Conservation (phyloP, 2,329 filamentous ascomycete species). For the Paracorniculantispora psalliotae region DNA sequence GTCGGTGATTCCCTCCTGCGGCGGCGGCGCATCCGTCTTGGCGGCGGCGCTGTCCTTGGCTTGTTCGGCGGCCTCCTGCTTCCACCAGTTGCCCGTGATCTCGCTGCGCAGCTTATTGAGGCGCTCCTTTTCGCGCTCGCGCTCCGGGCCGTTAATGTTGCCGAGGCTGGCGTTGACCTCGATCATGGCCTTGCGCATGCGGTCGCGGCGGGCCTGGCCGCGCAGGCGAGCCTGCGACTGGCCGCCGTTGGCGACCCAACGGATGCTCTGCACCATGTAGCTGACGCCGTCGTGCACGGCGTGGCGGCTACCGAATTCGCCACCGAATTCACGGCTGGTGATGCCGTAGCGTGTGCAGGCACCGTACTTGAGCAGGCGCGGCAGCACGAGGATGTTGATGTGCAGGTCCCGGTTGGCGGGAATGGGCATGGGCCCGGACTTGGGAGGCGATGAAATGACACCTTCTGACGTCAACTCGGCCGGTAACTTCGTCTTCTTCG, state of each 20-base stretch:
- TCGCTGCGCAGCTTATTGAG: constrained; percentile 24
- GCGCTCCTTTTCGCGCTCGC: constrained; percentile 22
- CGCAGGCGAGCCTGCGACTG: constrained; percentile 51
- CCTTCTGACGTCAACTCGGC: constrained; percentile 35
- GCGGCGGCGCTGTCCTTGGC: constrained; percentile 22
- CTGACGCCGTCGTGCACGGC: constrained; percentile 76
- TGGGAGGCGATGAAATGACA: constrained; percentile 49
- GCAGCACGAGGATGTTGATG: constrained; percentile 80
- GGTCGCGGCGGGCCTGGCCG: constrained; percentile 50
- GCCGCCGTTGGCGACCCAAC: constrained; percentile 78
- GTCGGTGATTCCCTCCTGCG: constrained; percentile 19
- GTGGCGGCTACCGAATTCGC: constrained; percentile 38
- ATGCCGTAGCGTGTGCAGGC: constrained; percentile 75
- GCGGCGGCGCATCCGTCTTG: constrained; percentile 15
- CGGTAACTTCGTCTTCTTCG: constrained; percentile 24
- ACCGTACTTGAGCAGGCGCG: constrained; percentile 70
- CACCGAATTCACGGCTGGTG: constrained; percentile 73
- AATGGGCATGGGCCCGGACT: constrained; percentile 57
- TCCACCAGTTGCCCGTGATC: constrained; percentile 31
- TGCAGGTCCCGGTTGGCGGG: constrained; percentile 73
- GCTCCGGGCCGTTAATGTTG: constrained; percentile 25
- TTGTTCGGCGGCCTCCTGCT: constrained; percentile 25
- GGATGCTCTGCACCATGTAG: constrained; percentile 74
- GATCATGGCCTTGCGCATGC: constrained; percentile 51
- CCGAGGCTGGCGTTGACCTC: constrained; percentile 40